Evolutionary conservation across 2,329 filamentous ascomycete species (phyloP).

Genomic region (Chrysoporthe deuterocubensis): DNA sequence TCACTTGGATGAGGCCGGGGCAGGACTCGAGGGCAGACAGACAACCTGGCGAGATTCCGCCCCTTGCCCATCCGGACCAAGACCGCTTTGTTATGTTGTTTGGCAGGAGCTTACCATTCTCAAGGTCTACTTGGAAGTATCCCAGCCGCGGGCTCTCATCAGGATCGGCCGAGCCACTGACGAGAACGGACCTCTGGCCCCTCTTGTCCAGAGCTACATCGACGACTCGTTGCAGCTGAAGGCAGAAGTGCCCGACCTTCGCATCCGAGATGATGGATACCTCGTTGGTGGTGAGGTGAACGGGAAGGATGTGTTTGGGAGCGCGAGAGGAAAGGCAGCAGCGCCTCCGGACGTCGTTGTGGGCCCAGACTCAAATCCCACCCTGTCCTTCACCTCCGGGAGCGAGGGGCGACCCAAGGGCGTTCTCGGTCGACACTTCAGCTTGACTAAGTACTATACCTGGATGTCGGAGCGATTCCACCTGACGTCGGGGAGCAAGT

Average conservation of each 20-base stretch:
- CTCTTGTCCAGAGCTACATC: conserved; percentile 66
- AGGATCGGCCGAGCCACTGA: conserved; percentile 72
- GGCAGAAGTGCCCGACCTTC: conserved; percentile 74
- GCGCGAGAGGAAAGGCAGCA: conserved; percentile 53
- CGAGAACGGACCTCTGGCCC: conserved; percentile 63
- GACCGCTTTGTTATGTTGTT: background rate
- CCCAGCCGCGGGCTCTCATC: conserved; percentile 70
- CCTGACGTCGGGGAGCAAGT: conserved; percentile 48
- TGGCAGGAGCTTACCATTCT: background rate
- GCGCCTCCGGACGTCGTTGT: conserved; percentile 73
- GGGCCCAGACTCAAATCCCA: conserved; percentile 83
- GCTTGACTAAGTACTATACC: conserved; percentile 81
- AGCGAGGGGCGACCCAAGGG: conserved; percentile 52
- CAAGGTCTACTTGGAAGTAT: conserved; percentile 70
- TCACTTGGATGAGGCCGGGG: background rate
- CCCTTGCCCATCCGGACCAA: background rate
- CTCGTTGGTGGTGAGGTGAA: conserved; percentile 70
- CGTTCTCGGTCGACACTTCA: conserved; percentile 85
- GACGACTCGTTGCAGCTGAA: conserved; percentile 72
- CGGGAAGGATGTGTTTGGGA: conserved; percentile 62
- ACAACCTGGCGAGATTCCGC: background rate
- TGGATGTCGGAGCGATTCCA: conserved; percentile 91
- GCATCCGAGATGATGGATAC: conserved; percentile 70
- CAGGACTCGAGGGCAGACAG: background rate
- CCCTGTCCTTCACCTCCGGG: conserved; percentile 74